Evolutionary conservation across 2,329 filamentous ascomycete species (phyloP).

Genomic region (Colletotrichum australisinense): DNA sequence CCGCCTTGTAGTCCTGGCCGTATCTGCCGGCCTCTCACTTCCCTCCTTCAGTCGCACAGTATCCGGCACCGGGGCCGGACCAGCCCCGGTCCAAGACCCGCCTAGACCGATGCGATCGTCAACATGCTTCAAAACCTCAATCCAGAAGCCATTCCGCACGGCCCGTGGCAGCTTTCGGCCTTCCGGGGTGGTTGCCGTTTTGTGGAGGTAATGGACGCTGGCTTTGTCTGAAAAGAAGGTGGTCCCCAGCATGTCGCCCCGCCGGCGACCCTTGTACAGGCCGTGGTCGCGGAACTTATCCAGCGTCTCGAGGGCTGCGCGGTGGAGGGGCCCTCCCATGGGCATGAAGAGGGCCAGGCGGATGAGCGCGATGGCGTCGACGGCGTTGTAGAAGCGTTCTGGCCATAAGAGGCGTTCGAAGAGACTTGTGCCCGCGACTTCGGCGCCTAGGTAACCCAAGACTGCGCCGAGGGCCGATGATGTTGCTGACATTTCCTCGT

Average conservation of each 20-base stretch:
- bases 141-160: slow-evolving; percentile 37
- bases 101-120: neutral
- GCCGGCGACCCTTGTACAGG: neutral
- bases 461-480: slow-evolving; percentile 7
- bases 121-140: slow-evolving; percentile 16
- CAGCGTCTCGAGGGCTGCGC: slow-evolving; percentile 31
- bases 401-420: slow-evolving; percentile 39
- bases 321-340: slow-evolving; percentile 39
- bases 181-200: neutral
- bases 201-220: neutral
- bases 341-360: slow-evolving; percentile 33
- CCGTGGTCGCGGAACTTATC: neutral
- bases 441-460: slow-evolving; percentile 38
- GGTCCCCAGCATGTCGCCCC: neutral
- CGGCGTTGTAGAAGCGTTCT: slow-evolving; percentile 34
- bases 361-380: slow-evolving; percentile 10
- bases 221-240: neutral
- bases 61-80: slow-evolving; percentile 6
- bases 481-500: neutral
- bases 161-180: slow-evolving; percentile 2
- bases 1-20: neutral
- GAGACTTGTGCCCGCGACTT: slow-evolving; percentile 31
- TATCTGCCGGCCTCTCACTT: neutral
- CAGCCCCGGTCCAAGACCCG: neutral
- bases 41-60: neutral